Conservation (phyloP, 192 early-diverging fungal genomes). For the Gigaspora rosea region DNA sequence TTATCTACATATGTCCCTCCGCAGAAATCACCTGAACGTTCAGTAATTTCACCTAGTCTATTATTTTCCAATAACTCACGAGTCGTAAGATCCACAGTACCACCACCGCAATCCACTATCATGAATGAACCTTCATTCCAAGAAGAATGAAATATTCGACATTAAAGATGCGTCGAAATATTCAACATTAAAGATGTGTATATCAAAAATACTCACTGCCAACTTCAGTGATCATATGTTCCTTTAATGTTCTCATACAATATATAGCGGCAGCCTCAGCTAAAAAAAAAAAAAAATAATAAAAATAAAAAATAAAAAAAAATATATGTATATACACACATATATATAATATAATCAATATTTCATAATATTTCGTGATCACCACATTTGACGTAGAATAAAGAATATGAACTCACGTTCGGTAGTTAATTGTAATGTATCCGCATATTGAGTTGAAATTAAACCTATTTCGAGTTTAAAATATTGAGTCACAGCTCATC, state of each 20-base stretch:
- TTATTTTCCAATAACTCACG: constrained; percentile 17
- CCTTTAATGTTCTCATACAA: not conserved
- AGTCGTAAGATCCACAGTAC: constrained; percentile 56
- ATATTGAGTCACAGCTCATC: too few species aligned
- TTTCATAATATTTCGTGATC: not conserved
- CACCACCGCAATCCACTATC: constrained; percentile 63
- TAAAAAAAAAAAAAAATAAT: not conserved
- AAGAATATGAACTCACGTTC: not conserved
- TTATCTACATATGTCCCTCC: constrained; percentile 46
- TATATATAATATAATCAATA: not conserved
- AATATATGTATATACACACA: not conserved
- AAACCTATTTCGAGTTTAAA: constrained; percentile 24
- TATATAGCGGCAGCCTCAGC: not conserved
- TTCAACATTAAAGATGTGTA: not conserved
- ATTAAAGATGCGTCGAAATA: not conserved
- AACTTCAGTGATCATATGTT: not conserved
- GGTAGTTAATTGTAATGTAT: not conserved
- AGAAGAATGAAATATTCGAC: not conserved
- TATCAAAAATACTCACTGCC: not conserved
- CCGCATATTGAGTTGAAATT: constrained; percentile 27
- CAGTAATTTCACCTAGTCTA: constrained; percentile 40
- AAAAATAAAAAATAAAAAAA: not conserved
- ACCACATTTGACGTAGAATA: not conserved
- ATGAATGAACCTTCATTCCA: constrained; percentile 45
- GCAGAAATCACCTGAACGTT: constrained; percentile 46